Evolutionary conservation across 2,329 filamentous ascomycete species (phyloP), one percentile per base, ranked within the genome.

Genomic region (Elsinoe perseae): DNA sequence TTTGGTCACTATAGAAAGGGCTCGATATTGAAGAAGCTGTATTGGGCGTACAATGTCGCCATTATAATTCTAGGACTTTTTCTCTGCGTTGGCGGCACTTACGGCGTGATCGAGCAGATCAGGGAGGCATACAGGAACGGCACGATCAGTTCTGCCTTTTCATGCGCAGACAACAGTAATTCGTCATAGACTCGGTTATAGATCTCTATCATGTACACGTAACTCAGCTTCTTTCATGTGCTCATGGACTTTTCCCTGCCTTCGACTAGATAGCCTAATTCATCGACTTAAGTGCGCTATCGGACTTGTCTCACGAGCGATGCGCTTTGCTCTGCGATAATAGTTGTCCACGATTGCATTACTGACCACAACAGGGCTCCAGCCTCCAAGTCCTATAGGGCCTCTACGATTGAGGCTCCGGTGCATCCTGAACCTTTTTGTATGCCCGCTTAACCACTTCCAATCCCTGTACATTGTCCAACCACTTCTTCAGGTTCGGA

Each of bases 61-160:
- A 60, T 79, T 56, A 70, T 78, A 9, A 57, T 72, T 1, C 59
- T 79, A 12, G 76, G 75, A 0, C n/a, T 72, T 0, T 80, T 79
- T 59, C 65, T 79, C 56, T 66, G 72, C 4, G 67, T 77, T 21
- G 76, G 72, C 1, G 77, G 75, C 0, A 78, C 76, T n/a, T 77
- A 75, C 61, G 68, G 76, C 32, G 75, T 77, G 1, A 72, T 80
- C 21, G 69, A 76, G 56, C 69, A 76, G 60, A 79, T 81, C 58
- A 75, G 76, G 54, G 68, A 76, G 54, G 77, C 78, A 0, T 81
- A 80, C 63, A 72, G 70, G 3, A 69, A 69, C 48, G 75, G 74
- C 0, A 63, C 68, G 53, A 78, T 79, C 65, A 64, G 64, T 30
- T 67, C 65, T 38, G 74, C 75, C 0, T 79, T 78, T 55, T 73